phyloP scores from a whole-genome alignment of 768 basidiomycete genomes.

The Cyclocybe aegerita region DNA sequence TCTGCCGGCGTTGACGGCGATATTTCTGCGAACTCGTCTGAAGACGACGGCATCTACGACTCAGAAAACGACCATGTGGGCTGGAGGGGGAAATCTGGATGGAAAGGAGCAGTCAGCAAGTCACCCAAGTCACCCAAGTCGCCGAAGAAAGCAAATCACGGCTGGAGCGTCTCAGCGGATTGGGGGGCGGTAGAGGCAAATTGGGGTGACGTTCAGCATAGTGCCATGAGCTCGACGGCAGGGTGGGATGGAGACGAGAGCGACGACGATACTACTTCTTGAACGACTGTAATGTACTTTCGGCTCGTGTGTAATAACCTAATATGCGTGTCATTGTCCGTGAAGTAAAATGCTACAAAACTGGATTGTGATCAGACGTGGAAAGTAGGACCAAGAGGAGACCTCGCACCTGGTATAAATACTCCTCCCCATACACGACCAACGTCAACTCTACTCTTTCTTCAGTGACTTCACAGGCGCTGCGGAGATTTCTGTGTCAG shows the following conservation, averaged over 20 bases:
- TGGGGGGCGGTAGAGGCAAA: slow-evolving; percentile 10
- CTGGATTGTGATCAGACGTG: slow-evolving; percentile 7
- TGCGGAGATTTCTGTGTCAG: slow-evolving; percentile 6
- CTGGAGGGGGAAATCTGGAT: slow-evolving; percentile 16
- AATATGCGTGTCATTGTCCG: slow-evolving; percentile 12
- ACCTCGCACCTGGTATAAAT: slow-evolving; percentile 33
- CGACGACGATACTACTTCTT: slow-evolving; percentile 31
- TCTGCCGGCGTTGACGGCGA: slow-evolving; percentile 39
- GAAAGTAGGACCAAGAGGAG: not conserved
- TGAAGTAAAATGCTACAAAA: slow-evolving; percentile 30
- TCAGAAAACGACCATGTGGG: slow-evolving; percentile 20
- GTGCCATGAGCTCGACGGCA: slow-evolving; percentile 32
- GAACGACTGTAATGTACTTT: slow-evolving; percentile 1
- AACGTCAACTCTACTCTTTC: slow-evolving; percentile 5
- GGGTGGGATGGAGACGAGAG: slow-evolving; percentile 50
- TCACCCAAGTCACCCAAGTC: too few relatives aligned
- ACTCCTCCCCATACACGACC: slow-evolving; percentile 6
- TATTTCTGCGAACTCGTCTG: slow-evolving; percentile 25
- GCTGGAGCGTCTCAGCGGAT: slow-evolving; percentile 11
- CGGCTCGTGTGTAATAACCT: not conserved
- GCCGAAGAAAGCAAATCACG: slow-evolving; percentile 4
- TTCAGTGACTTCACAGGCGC: slow-evolving; percentile 22
- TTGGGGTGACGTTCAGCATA: slow-evolving; percentile 20
- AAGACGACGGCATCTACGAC: slow-evolving; percentile 30
- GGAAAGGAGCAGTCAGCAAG: not conserved